A percentile compares a stretch with the other conserved stretches of the same genome.
These are phyloP conservation scores for Gypsophila paniculata DNA, from an alignment of 179 eudicot species.

Conservation along the genomic window DNA sequence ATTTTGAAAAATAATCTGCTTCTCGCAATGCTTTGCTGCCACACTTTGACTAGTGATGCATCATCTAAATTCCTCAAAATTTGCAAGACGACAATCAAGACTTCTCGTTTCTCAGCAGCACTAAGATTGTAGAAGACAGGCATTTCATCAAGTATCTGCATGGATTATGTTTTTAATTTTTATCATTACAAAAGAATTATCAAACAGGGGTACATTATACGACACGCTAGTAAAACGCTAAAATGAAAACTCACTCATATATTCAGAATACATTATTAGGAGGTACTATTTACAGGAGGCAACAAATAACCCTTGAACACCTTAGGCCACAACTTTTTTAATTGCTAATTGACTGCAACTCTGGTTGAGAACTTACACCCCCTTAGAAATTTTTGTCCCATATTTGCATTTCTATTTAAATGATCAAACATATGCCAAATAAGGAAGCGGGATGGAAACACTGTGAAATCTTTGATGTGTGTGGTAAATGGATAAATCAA, in stretches of 20 bases:
- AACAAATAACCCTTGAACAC: background rate
- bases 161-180: background rate
- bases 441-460: background rate
- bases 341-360: background rate
- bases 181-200: background rate
- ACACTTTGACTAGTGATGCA: slow-evolving; percentile 84
- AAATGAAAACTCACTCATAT: background rate
- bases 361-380: background rate
- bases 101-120: slow-evolving; percentile 91
- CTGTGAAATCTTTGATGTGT: background rate
- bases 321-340: background rate
- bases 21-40: slow-evolving; percentile 98
- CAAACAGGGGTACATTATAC: background rate
- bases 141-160: slow-evolving; percentile 99
- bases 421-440: background rate
- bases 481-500: background rate
- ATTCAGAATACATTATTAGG: background rate
- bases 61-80: slow-evolving; percentile 94
- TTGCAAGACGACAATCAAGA: slow-evolving; percentile 78
- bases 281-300: background rate
- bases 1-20: slow-evolving; percentile 96
- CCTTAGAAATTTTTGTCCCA: background rate
- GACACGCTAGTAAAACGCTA: background rate
- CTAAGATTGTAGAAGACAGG: slow-evolving; percentile 95
- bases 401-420: background rate